Evolutionary conservation across 78 protist genomes (phyloP).

Genomic region (Polysphondylium violaceum): DNA sequence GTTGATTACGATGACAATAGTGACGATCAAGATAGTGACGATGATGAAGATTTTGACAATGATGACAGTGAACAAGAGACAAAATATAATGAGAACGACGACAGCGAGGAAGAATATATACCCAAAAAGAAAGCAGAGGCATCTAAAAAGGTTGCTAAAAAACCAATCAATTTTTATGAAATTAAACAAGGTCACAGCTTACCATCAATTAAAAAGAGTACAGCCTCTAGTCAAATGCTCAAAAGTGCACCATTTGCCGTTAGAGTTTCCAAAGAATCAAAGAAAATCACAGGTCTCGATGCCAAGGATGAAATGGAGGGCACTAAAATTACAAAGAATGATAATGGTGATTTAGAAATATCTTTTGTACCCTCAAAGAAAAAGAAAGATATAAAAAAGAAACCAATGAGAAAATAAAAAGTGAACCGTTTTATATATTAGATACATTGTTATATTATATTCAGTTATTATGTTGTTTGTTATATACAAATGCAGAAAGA

Average conservation of each 20-base stretch:
- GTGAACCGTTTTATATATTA: neutral
- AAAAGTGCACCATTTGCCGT: conserved; percentile 67
- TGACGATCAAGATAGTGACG: neutral
- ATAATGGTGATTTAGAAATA: conserved; percentile 52
- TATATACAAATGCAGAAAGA: neutral
- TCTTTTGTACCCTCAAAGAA: conserved; percentile 36
- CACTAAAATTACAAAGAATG: conserved; percentile 27
- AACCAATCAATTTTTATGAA: conserved; percentile 40
- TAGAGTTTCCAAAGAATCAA: conserved; percentile 31
- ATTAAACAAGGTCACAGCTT: conserved; percentile 56
- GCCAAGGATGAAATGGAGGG: conserved; percentile 22
- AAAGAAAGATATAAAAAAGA: conserved; percentile 9
- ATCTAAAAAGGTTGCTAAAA: neutral
- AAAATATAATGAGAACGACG: neutral
- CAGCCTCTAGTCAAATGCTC: neutral
- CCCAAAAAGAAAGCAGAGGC: neutral
- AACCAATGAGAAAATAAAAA: neutral
- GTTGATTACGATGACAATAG: conserved; percentile 48
- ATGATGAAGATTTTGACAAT: neutral
- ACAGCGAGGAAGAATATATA: conserved; percentile 7
- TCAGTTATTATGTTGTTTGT: neutral
- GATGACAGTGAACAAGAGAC: neutral
- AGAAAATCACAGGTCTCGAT: conserved; percentile 3
- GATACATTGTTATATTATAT: neutral
- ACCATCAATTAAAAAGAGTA: conserved; percentile 20